A percentile compares a stretch with the other conserved stretches of the same genome.
phyloP scores from a whole-genome alignment of 805 yeast species.

The Pichia kluyveri region DNA sequence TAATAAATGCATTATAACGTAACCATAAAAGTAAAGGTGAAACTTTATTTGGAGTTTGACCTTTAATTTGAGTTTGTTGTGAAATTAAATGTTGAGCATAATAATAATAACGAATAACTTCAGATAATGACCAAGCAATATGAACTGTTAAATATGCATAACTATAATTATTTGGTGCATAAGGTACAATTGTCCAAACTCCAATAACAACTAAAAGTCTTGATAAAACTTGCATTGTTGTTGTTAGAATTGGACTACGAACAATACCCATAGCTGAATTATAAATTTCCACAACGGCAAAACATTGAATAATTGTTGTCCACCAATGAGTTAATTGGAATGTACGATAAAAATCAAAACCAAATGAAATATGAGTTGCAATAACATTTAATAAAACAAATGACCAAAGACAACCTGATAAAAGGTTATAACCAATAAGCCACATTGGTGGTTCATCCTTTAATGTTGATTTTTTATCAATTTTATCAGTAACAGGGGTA shows the following conservation, averaged over 20 bases:
- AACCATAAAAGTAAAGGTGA: constrained; percentile 62
- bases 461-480: too few relatives aligned
- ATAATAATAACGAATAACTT: constrained; percentile 78
- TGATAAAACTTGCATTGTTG: constrained; percentile 80
- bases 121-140: constrained; percentile 91
- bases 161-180: constrained; percentile 50
- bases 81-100: constrained; percentile 58
- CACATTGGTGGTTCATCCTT: constrained; percentile 14
- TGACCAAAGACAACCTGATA: constrained; percentile 27
- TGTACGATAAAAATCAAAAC: constrained; percentile 39
- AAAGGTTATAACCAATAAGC: constrained; percentile 25
- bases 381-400: constrained; percentile 23
- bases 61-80: background rate
- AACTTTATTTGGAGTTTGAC: constrained; percentile 29
- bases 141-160: constrained; percentile 61
- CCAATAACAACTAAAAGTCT: constrained; percentile 79
- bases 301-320: constrained; percentile 61
- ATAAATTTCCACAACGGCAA: constrained; percentile 72
- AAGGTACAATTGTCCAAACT: constrained; percentile 65
- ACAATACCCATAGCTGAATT: constrained; percentile 77
- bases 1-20: constrained; percentile 75
- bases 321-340: constrained; percentile 50
- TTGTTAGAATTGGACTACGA: constrained; percentile 75
- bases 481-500: background rate
- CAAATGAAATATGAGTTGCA: constrained; percentile 23